phyloP scores from a whole-genome alignment of 805 yeast genomes.

The Torulaspora indica region DNA sequence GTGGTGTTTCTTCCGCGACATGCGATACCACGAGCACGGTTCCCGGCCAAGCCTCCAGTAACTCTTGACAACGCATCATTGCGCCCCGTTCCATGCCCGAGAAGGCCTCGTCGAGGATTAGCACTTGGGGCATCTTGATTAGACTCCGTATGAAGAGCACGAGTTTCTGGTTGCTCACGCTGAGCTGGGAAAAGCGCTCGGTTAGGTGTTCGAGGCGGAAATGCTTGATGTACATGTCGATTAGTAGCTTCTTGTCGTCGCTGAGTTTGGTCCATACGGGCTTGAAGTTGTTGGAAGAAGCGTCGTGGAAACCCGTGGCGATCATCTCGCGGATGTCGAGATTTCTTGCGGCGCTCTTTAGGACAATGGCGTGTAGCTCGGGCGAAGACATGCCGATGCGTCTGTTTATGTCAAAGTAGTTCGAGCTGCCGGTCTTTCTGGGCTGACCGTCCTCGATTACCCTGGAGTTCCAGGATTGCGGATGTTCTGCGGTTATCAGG shows the following conservation, averaged over 20 bases:
- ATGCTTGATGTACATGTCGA: slow-evolving; percentile 43
- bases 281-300: slow-evolving; percentile 45
- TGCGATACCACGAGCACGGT: slow-evolving; percentile 82
- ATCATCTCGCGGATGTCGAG: slow-evolving; percentile 54
- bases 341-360: slow-evolving; percentile 37
- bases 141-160: slow-evolving; percentile 72
- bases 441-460: slow-evolving; percentile 58
- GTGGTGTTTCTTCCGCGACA: slow-evolving; percentile 68
- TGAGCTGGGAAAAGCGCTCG: slow-evolving; percentile 49
- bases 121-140: slow-evolving; percentile 67
- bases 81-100: slow-evolving; percentile 77
- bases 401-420: slow-evolving; percentile 73
- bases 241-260: slow-evolving; percentile 38
- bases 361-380: slow-evolving; percentile 85
- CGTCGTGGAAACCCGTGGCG: slow-evolving; percentile 70
- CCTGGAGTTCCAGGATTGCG: slow-evolving; percentile 84
- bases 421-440: slow-evolving; percentile 68
- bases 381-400: slow-evolving; percentile 87
- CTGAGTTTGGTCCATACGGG: slow-evolving; percentile 43
- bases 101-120: slow-evolving; percentile 88
- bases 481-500: slow-evolving; percentile 88
- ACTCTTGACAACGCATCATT: slow-evolving; percentile 50
- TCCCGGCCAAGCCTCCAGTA: slow-evolving; percentile 53
- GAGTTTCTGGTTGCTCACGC: slow-evolving; percentile 72
- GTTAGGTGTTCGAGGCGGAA: slow-evolving; percentile 42